phyloP scores from a whole-genome alignment of 371 early-diverging fungal species.

The Fennellomyces sp. region DNA sequence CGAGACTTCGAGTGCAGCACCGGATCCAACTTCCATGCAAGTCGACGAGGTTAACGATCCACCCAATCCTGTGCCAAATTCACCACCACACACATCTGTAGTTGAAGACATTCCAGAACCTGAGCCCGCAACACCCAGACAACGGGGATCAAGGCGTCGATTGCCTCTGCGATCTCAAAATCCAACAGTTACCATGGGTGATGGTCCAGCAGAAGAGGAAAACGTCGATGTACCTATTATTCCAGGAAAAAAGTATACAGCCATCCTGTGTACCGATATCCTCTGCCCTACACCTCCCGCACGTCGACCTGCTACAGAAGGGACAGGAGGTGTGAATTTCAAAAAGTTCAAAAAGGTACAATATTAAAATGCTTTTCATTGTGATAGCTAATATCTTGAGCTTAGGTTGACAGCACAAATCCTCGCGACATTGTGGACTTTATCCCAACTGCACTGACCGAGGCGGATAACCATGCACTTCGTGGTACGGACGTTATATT shows the following conservation, averaged over 20 bases:
- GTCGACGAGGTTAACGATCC: not conserved
- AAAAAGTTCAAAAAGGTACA: conserved; percentile 1
- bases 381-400: no score
- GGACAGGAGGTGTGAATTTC: not conserved
- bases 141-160: not conserved
- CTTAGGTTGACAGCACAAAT: not conserved
- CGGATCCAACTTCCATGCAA: not conserved
- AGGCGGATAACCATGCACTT: not conserved
- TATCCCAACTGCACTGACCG: not conserved
- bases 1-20: not conserved
- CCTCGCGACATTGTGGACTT: not conserved
- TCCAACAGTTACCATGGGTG: not conserved
- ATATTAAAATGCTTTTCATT: not conserved
- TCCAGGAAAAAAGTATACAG: not conserved
- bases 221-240: not conserved
- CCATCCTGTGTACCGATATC: not conserved
- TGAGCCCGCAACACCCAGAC: not conserved
- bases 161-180: not conserved
- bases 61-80: not conserved
- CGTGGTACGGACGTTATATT: not conserved
- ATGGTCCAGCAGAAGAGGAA: not conserved
- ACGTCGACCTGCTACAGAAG: not conserved
- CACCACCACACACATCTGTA: not conserved
- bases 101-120: not conserved
- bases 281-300: not conserved